Conservation (phyloP, 257 asterid species). For the Solanum ossicruentum region DNA sequence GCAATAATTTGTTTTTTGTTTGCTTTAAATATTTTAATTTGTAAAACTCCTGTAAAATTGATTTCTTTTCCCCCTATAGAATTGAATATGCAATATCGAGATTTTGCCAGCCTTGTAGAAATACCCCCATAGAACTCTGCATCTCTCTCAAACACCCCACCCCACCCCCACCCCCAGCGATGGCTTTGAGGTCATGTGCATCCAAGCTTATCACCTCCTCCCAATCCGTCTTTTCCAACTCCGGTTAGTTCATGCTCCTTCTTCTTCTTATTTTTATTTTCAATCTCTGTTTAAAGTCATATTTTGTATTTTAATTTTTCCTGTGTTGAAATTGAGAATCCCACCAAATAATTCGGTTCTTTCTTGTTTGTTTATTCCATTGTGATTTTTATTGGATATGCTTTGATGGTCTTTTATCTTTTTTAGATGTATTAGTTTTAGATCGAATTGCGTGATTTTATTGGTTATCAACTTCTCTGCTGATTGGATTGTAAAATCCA, state of each 20-base stretch:
- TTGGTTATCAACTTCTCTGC: background rate
- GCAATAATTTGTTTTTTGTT: too few species aligned
- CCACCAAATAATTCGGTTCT: background rate
- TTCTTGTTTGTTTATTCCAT: background rate
- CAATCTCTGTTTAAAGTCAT: background rate
- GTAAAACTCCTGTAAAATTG: background rate
- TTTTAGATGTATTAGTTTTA: background rate
- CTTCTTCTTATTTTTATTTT: background rate
- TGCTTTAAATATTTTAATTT: too few species aligned
- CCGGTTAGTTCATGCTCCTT: conserved; percentile 21
- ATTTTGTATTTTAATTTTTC: background rate
- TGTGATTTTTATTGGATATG: background rate
- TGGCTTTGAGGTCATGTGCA: conserved; percentile 55
- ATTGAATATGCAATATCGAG: background rate
- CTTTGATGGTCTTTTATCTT: background rate
- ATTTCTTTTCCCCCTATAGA: too few species aligned
- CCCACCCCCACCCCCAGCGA: background rate
- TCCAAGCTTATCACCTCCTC: conserved; percentile 41
- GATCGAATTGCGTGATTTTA: background rate
- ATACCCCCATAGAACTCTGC: background rate
- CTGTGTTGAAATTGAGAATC: background rate
- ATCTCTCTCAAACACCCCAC: background rate
- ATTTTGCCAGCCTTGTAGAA: background rate
- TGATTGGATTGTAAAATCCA: background rate
- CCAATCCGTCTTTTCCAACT: conserved; percentile 24